Evolutionary conservation across 2,329 filamentous ascomycete species (phyloP), one percentile per base, ranked within the genome.

Genomic region (Cladosporium sp.): DNA sequence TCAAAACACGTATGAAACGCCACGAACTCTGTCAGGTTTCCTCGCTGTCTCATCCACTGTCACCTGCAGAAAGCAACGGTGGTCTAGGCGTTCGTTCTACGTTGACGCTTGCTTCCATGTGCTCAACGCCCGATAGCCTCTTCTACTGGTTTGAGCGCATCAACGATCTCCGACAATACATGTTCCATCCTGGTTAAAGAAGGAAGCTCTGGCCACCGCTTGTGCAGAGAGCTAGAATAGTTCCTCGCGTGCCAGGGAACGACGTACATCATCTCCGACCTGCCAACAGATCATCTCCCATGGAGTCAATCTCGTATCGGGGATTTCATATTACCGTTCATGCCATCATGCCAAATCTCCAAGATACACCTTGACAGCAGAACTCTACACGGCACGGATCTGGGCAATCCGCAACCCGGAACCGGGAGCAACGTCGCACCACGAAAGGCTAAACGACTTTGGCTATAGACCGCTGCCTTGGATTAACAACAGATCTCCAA

Each of bases 391-490:
- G 39, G 39, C 39, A 43, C 39, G 39, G 18, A 21, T 43, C 39
- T 43, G 6, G 21, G 39, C 18, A 8, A 43, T 10, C 39, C 39
- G 39, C 39, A 43, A 43, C 39, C 39, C 39, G 39, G 18, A 18
- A n/a, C 39, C 18, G 39, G 18, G 21, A 43, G 39, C n/a, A 43
- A n/a, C 39, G 57, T 59, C 57, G 57, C 57, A 59, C 57, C 57
- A 59, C 30, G 18, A 32, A 59, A 59, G 36, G 7, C 54, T 34
- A 49, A 48, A 8, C 14, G 46, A 23, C 32, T 23, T 59, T 46
- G 18, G 36, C 16, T 48, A 48, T 23, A 11, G 30, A 30, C 43
- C 57, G 26, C 36, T 46, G 36, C 57, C 18, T 23, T 39, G 18
- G 13, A 23, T 59, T 59, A 8, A 59, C n/a, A 13, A 21, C 3